Conservation (phyloP, 2,329 filamentous ascomycete species). For the Alternaria panax region DNA sequence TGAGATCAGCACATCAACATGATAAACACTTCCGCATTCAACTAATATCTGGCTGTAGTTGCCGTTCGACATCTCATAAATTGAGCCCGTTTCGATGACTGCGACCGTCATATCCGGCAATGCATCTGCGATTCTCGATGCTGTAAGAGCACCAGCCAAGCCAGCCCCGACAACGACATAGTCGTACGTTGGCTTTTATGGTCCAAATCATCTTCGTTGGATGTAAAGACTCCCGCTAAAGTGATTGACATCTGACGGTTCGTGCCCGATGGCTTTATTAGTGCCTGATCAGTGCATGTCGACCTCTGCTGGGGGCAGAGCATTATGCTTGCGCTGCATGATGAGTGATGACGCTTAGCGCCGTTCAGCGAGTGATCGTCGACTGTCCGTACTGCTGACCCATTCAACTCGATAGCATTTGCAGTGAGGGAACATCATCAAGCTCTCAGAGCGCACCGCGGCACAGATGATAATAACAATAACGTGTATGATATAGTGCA, state of each 20-base stretch:
- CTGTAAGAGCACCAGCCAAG: slow-evolving; percentile 30
- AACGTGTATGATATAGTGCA: background rate
- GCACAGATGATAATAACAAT: background rate
- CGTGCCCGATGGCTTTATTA: background rate
- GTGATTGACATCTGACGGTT: slow-evolving; percentile 7
- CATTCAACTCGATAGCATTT: too few relatives aligned
- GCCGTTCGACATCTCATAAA: slow-evolving; percentile 37
- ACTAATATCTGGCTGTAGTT: slow-evolving; percentile 31
- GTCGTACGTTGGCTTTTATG: slow-evolving; percentile 25
- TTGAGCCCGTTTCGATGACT: slow-evolving; percentile 37
- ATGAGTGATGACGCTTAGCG: background rate
- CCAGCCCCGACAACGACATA: slow-evolving; percentile 39
- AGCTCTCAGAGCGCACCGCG: too few relatives aligned
- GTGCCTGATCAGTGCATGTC: slow-evolving; percentile 3
- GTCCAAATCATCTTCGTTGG: background rate
- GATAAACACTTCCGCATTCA: background rate
- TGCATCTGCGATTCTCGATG: slow-evolving; percentile 27
- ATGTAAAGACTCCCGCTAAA: background rate
- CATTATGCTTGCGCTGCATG: background rate
- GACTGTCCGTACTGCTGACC: background rate
- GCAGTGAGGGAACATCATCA: too few relatives aligned
- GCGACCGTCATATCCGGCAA: slow-evolving; percentile 22
- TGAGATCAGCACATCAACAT: background rate
- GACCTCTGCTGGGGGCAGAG: background rate
- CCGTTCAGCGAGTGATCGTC: background rate